Base-by-base conservation (phyloP, 352 stramenopile genomes). In the Pythium coloratum region DNA sequence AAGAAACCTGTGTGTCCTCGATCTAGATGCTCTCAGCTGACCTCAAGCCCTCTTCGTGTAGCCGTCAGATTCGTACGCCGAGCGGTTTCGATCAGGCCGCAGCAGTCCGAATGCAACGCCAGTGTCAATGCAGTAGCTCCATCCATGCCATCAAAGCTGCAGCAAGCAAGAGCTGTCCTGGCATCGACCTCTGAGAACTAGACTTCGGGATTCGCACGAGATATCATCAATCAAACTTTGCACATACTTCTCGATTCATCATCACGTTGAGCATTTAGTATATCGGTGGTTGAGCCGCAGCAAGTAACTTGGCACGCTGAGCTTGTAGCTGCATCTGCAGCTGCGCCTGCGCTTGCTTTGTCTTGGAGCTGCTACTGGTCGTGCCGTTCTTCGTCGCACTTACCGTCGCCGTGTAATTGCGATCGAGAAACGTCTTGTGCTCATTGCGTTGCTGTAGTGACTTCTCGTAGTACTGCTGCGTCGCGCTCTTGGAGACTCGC, bases 391-490 rank as follows among this genome's bases (percentile, higher is more conserved):
- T 32, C 8, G 38, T 20, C 0, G 34, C 32, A 20, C 54, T 59
- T 14, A 57, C 6, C 20, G 36, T 30, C 2, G 54, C 20, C 2
- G 61, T 61, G 63, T 91, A 89, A 59, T 92, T 91, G 24, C 81
- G 81, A n/a, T 89, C 80, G 5, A 89, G 71, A 34, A 90, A 90
- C 1, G 73, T 80, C 59, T 73, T 76, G 42, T 84, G 72, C 12
- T 72, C 76, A 47, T 77, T 73, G 53, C 86, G 87, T 62, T 87
- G 72, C 34, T 76, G 32, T 33, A 90, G 73, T 34, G 77, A 69
- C 65, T 88, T 88, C 57, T 92, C 82, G 53, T 92, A 94, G 60
- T 78, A 82, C 64, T 83, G 73, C 61, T 92, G 86, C 32, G 76
- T 89, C 6, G 79, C 57, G 5, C 73, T 82, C 60, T 92, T 91